Conservation (phyloP, 345 rosid genomes). For the Hypericum androsaemum region DNA sequence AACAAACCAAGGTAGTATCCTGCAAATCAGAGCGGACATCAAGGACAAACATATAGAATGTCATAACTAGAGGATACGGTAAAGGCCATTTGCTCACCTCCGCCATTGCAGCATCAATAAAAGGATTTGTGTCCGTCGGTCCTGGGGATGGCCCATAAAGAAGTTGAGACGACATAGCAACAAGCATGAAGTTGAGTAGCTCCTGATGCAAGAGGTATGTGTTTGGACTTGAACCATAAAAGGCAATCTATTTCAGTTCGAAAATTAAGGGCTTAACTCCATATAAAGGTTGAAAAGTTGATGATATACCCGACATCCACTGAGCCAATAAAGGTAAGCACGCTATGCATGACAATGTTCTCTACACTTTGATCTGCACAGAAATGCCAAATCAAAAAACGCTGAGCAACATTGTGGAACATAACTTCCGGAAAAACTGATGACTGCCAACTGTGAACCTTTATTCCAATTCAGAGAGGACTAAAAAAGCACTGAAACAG, state of each 20-base stretch:
- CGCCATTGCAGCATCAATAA: conserved; percentile 78
- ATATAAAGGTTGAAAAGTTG: conserved; percentile 8
- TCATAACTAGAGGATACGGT: conserved; percentile 7
- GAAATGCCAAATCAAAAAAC: too few species aligned
- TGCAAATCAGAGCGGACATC: conserved; percentile 19
- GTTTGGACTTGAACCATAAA: conserved; percentile 51
- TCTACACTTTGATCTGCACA: conserved; percentile 68
- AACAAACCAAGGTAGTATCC: conserved; percentile 63
- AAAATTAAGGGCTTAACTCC: conserved; percentile 7
- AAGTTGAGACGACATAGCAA: conserved; percentile 91
- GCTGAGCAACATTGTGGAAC: too few species aligned
- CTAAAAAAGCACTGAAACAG: too few species aligned
- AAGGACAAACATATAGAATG: conserved; percentile 8
- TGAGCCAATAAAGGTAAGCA: conserved; percentile 61
- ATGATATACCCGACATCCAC: conserved; percentile 63
- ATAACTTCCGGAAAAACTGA: too few species aligned
- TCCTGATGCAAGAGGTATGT: conserved; percentile 79
- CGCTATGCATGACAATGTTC: conserved; percentile 63
- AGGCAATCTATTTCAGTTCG: conserved; percentile 27
- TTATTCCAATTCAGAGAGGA: too few species aligned
- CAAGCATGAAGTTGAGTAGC: conserved; percentile 76
- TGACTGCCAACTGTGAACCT: too few species aligned
- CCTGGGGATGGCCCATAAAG: conserved; percentile 66
- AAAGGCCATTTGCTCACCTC: conserved; percentile 41
- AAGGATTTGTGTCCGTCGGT: conserved; percentile 66